phyloP scores from a whole-genome alignment of 805 yeast species.

The Candida sphagnicola region DNA sequence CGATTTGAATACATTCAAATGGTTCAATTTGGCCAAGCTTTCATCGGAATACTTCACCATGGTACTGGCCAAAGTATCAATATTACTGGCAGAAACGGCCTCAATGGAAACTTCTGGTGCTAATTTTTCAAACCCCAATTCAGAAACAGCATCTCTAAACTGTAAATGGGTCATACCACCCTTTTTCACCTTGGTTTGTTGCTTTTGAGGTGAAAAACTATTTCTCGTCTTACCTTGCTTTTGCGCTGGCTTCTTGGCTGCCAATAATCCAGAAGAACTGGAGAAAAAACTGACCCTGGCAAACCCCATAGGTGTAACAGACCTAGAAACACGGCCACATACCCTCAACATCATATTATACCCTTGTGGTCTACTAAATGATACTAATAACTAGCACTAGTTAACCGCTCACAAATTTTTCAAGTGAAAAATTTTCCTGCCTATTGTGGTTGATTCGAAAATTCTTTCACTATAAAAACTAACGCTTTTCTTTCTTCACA shows the following conservation, averaged over 20 bases:
- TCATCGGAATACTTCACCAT: conserved; percentile 36
- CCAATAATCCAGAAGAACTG: conserved; percentile 9
- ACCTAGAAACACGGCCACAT: conserved; percentile 1
- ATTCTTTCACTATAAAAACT: not conserved
- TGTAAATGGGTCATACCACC: conserved; percentile 40
- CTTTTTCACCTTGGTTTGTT: conserved; percentile 22
- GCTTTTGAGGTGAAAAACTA: conserved; percentile 6
- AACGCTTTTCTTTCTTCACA: not conserved
- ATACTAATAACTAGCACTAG: not conserved
- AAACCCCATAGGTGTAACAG: conserved; percentile 1
- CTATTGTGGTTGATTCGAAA: not conserved
- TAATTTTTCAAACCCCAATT: conserved; percentile 29
- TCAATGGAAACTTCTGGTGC: conserved; percentile 20
- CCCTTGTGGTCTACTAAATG: not conserved
- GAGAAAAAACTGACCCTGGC: conserved; percentile 9
- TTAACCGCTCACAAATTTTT: not conserved
- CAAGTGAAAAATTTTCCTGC: conserved; percentile 1
- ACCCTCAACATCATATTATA: conserved; percentile 2
- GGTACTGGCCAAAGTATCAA: conserved; percentile 8
- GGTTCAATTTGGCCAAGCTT: conserved; percentile 41
- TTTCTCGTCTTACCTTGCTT: conserved; percentile 21
- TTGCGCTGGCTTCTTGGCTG: conserved; percentile 13
- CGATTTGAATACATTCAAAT: conserved; percentile 62
- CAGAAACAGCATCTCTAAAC: conserved; percentile 34
- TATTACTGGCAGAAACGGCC: conserved; percentile 10